phyloP scores from a whole-genome alignment of 148 eudicot species.

The Diospyros kaki region DNA sequence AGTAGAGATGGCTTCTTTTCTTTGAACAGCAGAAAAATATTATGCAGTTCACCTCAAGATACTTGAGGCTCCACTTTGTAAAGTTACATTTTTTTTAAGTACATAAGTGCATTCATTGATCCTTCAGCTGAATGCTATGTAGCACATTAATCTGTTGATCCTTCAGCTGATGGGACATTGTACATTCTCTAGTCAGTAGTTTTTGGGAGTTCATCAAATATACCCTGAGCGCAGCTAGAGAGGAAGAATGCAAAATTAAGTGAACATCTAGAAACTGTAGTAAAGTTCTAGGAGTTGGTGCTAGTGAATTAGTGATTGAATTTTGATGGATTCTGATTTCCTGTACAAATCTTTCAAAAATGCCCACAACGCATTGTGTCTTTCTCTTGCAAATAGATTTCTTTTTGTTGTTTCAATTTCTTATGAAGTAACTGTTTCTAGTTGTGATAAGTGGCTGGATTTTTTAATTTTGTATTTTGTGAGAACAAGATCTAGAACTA shows the following conservation, averaged over 20 bases:
- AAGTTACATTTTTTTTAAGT: neutral
- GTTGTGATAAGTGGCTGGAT: neutral
- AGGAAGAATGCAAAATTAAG: too few species aligned
- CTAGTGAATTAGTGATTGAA: neutral
- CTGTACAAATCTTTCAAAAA: neutral
- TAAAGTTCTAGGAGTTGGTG: neutral
- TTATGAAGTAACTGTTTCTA: neutral
- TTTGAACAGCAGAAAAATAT: neutral
- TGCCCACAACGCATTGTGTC: neutral
- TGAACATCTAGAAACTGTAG: neutral
- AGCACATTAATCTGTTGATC: neutral
- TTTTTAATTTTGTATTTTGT: neutral
- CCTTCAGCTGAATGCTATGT: too few species aligned
- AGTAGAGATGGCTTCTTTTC: neutral
- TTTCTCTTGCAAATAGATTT: neutral
- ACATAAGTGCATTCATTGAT: too few species aligned
- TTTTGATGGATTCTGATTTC: neutral
- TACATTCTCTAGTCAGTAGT: neutral
- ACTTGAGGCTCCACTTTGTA: neutral
- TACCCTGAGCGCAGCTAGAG: neutral
- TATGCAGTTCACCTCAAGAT: neutral
- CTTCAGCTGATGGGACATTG: neutral
- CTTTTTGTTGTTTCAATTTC: neutral
- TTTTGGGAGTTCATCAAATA: neutral
- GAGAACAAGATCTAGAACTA: neutral